Conservation (phyloP, 192 early-diverging fungal genomes). For the Backusella australiensis region DNA sequence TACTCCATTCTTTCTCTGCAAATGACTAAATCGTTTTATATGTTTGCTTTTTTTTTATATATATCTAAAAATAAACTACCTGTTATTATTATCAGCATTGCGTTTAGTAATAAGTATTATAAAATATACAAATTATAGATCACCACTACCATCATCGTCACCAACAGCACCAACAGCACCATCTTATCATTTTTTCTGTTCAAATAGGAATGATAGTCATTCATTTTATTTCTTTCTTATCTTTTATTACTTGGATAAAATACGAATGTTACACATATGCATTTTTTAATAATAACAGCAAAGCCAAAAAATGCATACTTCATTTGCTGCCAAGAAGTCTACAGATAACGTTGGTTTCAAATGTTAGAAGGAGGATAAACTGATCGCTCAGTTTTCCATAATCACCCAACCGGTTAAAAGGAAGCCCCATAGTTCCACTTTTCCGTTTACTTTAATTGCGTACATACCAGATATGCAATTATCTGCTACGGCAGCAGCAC, state of each 20-base stretch:
- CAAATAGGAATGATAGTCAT: too few species aligned
- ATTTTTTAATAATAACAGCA: neutral
- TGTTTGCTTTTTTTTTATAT: neutral
- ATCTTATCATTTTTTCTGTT: too few species aligned
- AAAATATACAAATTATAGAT: too few species aligned
- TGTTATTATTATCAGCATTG: neutral
- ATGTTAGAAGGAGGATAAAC: neutral
- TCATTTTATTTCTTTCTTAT: neutral
- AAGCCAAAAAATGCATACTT: neutral
- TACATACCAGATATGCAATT: neutral
- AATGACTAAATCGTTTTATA: too few species aligned
- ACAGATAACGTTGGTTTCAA: neutral
- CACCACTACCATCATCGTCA: too few species aligned
- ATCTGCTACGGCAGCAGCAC: neutral
- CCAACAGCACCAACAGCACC: too few species aligned
- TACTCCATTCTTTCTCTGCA: too few species aligned
- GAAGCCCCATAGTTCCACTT: too few species aligned
- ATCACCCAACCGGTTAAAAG: neutral
- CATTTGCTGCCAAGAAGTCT: neutral
- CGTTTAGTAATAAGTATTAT: too few species aligned
- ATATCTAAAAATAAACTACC: neutral
- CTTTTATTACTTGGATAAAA: neutral
- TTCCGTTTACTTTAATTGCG: neutral
- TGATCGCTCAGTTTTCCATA: neutral
- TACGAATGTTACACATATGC: neutral